A percentile compares a stretch with the other conserved stretches of the same genome.
Conservation (phyloP, 148 eudicot genomes). For the Dysphania ambrosioides region DNA sequence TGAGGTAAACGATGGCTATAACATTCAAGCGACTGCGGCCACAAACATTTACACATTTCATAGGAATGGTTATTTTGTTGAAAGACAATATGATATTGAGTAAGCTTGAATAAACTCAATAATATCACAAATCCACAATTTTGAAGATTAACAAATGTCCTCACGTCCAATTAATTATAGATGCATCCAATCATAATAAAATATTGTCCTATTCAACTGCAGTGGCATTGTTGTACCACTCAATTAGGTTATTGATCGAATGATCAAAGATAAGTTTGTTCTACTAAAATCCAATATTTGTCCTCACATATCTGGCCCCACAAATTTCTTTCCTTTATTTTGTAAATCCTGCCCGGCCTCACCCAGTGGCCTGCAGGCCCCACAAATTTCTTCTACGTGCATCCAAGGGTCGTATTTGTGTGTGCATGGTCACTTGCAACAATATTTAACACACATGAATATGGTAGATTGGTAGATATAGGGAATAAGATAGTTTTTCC, state of each 20-base stretch:
- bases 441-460: too few species aligned
- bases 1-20: neutral
- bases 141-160: neutral
- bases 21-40: neutral
- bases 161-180: neutral
- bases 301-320: neutral
- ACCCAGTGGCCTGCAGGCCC: neutral
- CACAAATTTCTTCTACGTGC: neutral
- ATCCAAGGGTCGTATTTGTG: too few species aligned
- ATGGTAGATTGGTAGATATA: too few species aligned
- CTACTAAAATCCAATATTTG: neutral
- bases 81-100: neutral
- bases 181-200: neutral
- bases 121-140: neutral
- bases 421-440: too few species aligned
- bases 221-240: neutral
- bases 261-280: neutral
- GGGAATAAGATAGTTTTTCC: too few species aligned
- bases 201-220: neutral
- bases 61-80: neutral
- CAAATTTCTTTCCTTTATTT: neutral
- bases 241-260: neutral
- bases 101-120: neutral
- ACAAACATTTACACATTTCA: neutral
- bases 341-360: neutral